Percentiles rank a stretch among this genome's conserved stretches.
Conservation (phyloP, 2,329 filamentous ascomycete species). For the Knufia petricola region DNA sequence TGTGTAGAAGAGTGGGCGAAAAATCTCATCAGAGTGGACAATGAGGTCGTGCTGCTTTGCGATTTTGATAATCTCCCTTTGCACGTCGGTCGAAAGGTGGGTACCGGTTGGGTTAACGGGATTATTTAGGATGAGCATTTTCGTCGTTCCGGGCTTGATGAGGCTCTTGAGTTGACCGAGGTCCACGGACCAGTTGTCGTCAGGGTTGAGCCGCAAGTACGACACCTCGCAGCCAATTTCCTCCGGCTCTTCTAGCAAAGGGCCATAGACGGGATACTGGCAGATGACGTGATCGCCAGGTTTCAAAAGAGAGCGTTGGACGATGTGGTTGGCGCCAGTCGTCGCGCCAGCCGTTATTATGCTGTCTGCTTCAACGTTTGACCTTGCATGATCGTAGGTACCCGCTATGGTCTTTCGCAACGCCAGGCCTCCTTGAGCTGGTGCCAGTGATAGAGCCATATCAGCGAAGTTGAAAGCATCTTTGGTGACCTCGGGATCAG, state of each 20-base stretch:
- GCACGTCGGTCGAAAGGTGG: constrained; percentile 54
- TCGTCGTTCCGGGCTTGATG: constrained; percentile 38
- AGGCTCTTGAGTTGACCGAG: constrained; percentile 55
- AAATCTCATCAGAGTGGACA: constrained; percentile 72
- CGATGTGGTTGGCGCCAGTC: constrained; percentile 70
- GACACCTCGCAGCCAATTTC: constrained; percentile 68
- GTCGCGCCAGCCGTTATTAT: constrained; percentile 71
- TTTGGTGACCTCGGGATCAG: constrained; percentile 26
- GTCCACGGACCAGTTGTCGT: constrained; percentile 58
- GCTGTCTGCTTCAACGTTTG: constrained; percentile 44
- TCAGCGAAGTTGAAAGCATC: constrained; percentile 14
- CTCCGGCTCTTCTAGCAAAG: constrained; percentile 65
- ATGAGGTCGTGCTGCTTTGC: constrained; percentile 55
- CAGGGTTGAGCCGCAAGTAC: constrained; percentile 59
- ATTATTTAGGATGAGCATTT: constrained; percentile 60
- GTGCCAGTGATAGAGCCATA: constrained; percentile 21
- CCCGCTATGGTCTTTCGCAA: constrained; percentile 25
- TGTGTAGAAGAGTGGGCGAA: constrained; percentile 67
- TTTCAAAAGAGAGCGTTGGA: constrained; percentile 61
- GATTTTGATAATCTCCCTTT: constrained; percentile 51
- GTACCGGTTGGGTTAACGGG: constrained; percentile 76
- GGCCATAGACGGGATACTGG: constrained; percentile 79
- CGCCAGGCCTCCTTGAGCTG: constrained; percentile 21
- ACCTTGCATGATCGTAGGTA: constrained; percentile 17
- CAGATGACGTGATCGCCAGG: constrained; percentile 73